Conservation (phyloP, 148 eudicot species). For the Vaccinium darrowii region DNA sequence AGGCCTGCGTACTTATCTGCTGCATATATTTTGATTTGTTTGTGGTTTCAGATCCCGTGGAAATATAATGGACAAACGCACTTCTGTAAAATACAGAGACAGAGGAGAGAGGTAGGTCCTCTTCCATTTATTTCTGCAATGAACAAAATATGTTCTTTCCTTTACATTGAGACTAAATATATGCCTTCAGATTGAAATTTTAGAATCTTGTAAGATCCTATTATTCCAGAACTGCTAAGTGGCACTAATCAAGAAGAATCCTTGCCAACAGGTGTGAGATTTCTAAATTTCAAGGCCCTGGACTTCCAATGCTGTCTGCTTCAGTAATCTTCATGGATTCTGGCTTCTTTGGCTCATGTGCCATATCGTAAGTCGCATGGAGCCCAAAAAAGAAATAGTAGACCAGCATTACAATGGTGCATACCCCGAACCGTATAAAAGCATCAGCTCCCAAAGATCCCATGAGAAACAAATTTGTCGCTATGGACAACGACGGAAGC, state of each 20-base stretch:
- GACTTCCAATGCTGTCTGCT: not conserved
- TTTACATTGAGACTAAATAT: not conserved
- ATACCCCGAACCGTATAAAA: constrained; percentile 40
- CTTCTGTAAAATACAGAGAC: not conserved
- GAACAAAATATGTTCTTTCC: not conserved
- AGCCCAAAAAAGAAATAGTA: constrained; percentile 47
- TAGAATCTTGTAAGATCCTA: not conserved
- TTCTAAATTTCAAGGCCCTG: constrained; percentile 12
- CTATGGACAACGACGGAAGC: constrained; percentile 65
- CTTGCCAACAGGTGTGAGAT: not conserved
- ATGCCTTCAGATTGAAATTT: not conserved
- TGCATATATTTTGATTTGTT: not conserved
- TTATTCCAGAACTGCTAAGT: not conserved
- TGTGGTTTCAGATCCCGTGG: not conserved
- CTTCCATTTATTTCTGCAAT: constrained; percentile 8
- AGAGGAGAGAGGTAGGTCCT: not conserved
- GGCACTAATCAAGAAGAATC: not conserved
- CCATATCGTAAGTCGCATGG: constrained; percentile 50
- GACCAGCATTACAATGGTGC: constrained; percentile 36
- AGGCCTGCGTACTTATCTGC: too few species aligned
- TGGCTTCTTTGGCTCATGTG: constrained; percentile 26
- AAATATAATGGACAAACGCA: not conserved
- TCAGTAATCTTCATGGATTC: constrained; percentile 8
- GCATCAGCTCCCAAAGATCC: constrained; percentile 47
- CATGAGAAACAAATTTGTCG: constrained; percentile 61